A percentile compares a stretch with the other conserved stretches of the same genome.
These are phyloP conservation scores for Pleurotus djamor DNA, from an alignment of 768 basidiomycete species.

Conservation along the genomic window DNA sequence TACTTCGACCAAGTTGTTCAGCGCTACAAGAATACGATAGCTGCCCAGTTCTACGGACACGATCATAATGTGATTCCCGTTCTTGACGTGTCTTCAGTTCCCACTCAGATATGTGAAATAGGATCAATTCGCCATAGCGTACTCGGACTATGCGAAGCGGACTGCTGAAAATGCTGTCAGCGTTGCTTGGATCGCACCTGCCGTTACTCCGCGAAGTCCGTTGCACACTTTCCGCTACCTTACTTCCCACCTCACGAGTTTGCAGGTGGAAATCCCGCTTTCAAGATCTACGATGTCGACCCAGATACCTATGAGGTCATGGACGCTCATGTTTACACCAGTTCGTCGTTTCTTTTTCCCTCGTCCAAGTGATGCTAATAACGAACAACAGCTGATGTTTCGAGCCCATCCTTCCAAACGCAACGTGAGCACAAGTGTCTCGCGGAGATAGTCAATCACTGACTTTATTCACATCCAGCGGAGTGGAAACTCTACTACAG, in stretches of 20 bases:
- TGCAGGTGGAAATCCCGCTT: conserved; percentile 52
- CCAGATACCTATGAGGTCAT: conserved; percentile 66
- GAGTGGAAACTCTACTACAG: conserved; percentile 57
- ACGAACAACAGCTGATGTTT: conserved; percentile 32
- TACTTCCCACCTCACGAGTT: not conserved
- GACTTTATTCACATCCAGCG: conserved; percentile 23
- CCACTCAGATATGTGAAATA: conserved; percentile 12
- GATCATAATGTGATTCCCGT: conserved; percentile 39
- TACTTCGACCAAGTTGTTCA: conserved; percentile 63
- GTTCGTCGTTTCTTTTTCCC: conserved; percentile 26
- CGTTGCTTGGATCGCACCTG: conserved; percentile 49
- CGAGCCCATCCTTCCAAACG: conserved; percentile 40
- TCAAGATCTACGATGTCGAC: conserved; percentile 62
- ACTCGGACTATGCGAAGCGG: conserved; percentile 49
- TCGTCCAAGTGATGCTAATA: not conserved
- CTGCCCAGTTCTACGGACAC: conserved; percentile 63
- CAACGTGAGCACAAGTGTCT: conserved; percentile 30
- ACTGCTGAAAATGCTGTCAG: conserved; percentile 42
- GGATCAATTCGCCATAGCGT: conserved; percentile 62
- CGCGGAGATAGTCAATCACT: conserved; percentile 2
- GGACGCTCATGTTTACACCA: conserved; percentile 49
- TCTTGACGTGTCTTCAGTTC: not conserved
- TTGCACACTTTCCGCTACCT: not conserved
- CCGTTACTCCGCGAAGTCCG: conserved; percentile 56
- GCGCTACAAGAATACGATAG: conserved; percentile 56